A percentile compares a stretch with the other conserved stretches of the same genome.
Conservation (phyloP, 352 stramenopile genomes). For the Peronospora tabacina region DNA sequence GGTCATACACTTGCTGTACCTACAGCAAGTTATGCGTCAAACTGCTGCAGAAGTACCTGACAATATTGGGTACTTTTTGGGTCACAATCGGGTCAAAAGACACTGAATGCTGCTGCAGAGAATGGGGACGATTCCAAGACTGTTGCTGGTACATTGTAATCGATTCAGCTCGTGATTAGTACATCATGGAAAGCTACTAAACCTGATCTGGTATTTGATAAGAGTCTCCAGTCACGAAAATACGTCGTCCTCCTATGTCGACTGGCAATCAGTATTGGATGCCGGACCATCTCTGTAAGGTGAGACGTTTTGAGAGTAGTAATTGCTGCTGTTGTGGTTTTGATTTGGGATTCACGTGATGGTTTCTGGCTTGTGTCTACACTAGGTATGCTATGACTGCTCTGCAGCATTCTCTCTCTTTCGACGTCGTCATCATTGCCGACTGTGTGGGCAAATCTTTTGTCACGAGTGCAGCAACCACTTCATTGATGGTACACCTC, state of each 20-base stretch:
- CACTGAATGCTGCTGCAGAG: conserved; percentile 7
- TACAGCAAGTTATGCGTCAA: neutral
- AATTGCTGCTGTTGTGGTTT: neutral
- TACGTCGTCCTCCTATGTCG: conserved; percentile 31
- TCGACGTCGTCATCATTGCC: conserved; percentile 75
- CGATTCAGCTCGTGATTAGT: neutral
- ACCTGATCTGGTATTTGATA: neutral
- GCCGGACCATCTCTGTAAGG: conserved; percentile 80
- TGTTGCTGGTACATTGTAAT: conserved; percentile 17
- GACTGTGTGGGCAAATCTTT: conserved; percentile 82
- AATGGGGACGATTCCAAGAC: conserved; percentile 1
- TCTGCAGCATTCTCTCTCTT: conserved; percentile 76
- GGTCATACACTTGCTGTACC: neutral
- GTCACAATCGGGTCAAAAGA: conserved; percentile 12
- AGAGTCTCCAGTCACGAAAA: conserved; percentile 27
- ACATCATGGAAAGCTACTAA: conserved; percentile 1
- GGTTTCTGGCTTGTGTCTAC: neutral
- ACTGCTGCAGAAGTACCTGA: neutral
- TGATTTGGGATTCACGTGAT: neutral
- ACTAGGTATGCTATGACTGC: conserved; percentile 79
- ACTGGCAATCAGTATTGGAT: conserved; percentile 74
- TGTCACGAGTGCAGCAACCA: conserved; percentile 78
- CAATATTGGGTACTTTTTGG: neutral
- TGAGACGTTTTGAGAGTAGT: conserved; percentile 10
- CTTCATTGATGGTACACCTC: conserved; percentile 53